A percentile compares a stretch with the other conserved stretches of the same genome.
phyloP scores from a whole-genome alignment of 164 flowering plant species.

The Aristolochia contorta region DNA sequence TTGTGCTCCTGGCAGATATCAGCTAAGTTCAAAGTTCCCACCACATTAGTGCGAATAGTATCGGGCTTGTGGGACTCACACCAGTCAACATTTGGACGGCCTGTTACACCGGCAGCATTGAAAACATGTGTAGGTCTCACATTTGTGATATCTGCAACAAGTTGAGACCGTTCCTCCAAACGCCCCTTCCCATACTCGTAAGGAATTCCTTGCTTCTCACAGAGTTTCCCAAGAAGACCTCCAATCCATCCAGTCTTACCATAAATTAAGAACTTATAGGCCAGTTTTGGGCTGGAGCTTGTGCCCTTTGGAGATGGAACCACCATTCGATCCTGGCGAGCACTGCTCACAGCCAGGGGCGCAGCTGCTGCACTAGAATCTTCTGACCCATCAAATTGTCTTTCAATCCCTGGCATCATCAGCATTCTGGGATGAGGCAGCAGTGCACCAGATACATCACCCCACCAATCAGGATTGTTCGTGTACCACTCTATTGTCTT shows the following conservation, averaged over 20 bases:
- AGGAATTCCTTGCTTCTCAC: slow-evolving; percentile 50
- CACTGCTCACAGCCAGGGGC: slow-evolving; percentile 16
- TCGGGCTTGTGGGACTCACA: slow-evolving; percentile 63
- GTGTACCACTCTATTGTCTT: slow-evolving; percentile 63
- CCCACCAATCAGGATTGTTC: slow-evolving; percentile 66
- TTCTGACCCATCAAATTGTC: slow-evolving; percentile 41
- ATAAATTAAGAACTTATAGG: slow-evolving; percentile 50
- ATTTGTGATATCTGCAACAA: slow-evolving; percentile 37
- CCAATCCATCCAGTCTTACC: slow-evolving; percentile 69
- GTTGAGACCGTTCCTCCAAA: slow-evolving; percentile 38
- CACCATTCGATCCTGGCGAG: slow-evolving; percentile 25
- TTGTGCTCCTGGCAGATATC: slow-evolving; percentile 58
- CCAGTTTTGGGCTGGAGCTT: slow-evolving; percentile 18
- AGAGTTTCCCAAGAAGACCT: slow-evolving; percentile 46
- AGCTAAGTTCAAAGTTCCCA: slow-evolving; percentile 55
- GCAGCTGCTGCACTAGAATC: slow-evolving; percentile 13
- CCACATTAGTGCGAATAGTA: slow-evolving; percentile 58
- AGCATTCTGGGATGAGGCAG: slow-evolving; percentile 64
- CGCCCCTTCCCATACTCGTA: slow-evolving; percentile 58
- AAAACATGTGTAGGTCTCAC: slow-evolving; percentile 59
- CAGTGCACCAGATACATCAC: slow-evolving; percentile 57
- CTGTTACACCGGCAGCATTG: slow-evolving; percentile 68
- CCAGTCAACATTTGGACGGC: slow-evolving; percentile 71
- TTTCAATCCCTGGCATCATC: slow-evolving; percentile 62
- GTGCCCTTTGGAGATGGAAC: slow-evolving; percentile 25